Conservation (phyloP, 139 green algal genomes). For the Chloropicon primus region DNA sequence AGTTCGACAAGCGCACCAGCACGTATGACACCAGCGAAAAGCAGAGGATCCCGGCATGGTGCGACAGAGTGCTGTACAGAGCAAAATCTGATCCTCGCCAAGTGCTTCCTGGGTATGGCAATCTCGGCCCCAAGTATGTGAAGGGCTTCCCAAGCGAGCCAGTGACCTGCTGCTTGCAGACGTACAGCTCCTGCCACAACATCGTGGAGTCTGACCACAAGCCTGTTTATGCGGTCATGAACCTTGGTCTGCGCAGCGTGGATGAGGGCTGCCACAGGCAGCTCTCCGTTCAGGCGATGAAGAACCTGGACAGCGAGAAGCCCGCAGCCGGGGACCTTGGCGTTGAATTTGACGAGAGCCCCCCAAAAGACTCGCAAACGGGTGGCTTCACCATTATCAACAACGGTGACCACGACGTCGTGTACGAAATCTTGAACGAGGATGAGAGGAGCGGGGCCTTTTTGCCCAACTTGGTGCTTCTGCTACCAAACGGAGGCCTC, state of each 20-base stretch:
- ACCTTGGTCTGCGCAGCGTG: neutral
- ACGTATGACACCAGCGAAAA: neutral
- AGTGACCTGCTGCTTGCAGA: neutral
- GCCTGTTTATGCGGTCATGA: neutral
- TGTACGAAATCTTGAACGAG: neutral
- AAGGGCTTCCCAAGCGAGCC: neutral
- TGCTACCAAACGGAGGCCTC: neutral
- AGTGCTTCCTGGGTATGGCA: neutral
- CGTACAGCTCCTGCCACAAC: neutral
- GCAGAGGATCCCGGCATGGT: neutral
- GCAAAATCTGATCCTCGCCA: neutral
- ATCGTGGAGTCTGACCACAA: neutral
- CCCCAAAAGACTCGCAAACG: neutral
- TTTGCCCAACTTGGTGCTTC: neutral
- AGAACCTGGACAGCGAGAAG: neutral
- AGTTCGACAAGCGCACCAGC: neutral
- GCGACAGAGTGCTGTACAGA: neutral
- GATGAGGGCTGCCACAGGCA: neutral
- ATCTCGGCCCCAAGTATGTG: neutral
- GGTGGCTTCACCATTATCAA: neutral
- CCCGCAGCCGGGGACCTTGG: neutral
- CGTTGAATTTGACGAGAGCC: neutral
- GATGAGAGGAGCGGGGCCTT: neutral
- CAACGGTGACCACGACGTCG: neutral
- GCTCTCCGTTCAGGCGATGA: neutral